A percentile compares a stretch with the other conserved stretches of the same genome.
Evolutionary conservation across 2,329 filamentous ascomycete genomes (phyloP).

Genomic region (Fusarium domesticum): DNA sequence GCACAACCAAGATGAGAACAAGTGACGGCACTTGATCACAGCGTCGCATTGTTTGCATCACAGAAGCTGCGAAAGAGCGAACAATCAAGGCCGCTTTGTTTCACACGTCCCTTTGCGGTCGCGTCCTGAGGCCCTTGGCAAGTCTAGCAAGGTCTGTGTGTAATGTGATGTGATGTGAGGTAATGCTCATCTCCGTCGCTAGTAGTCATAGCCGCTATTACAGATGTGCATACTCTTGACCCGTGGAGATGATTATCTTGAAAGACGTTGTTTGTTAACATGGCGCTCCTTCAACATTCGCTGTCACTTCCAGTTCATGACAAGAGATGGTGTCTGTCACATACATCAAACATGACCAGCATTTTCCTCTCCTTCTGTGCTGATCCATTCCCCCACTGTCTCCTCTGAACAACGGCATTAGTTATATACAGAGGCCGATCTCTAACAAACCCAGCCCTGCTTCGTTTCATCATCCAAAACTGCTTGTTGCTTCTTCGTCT

Average conservation of each 20-base stretch:
- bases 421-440: not conserved
- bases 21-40: no score
- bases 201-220: no score
- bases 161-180: not conserved
- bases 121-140: no score
- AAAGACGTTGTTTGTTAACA: no score
- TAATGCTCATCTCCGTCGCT: not conserved
- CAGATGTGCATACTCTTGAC: no score
- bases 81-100: not conserved
- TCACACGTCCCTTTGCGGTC: not conserved
- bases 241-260: no score
- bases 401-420: not conserved
- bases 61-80: not conserved
- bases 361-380: not conserved
- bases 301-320: no score
- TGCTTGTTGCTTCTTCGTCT: not conserved
- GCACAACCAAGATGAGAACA: not conserved
- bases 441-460: not conserved
- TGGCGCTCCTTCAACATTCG: no score
- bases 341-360: not conserved
- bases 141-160: not conserved
- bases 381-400: no score
- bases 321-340: no score
- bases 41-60: not conserved
- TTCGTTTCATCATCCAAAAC: not conserved